Conservation (phyloP, 2,329 filamentous ascomycete genomes). For the Hypoxylon sp. region DNA sequence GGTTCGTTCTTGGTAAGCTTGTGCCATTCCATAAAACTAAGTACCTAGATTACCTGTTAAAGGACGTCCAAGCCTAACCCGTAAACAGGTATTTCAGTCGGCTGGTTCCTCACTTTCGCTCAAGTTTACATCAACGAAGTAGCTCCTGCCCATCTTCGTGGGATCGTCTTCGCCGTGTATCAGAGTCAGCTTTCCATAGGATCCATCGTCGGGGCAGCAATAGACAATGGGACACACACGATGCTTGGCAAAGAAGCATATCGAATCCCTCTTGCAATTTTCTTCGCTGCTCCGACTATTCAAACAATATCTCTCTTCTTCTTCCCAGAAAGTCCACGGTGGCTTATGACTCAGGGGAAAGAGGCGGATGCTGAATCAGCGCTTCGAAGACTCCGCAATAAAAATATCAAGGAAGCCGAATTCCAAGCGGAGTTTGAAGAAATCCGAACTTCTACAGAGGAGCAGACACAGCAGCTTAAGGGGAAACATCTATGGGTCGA, state of each 20-base stretch:
- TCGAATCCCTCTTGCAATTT: constrained; percentile 52
- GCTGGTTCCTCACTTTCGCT: constrained; percentile 57
- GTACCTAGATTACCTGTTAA: not conserved
- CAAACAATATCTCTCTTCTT: constrained; percentile 53
- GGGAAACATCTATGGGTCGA: constrained; percentile 53
- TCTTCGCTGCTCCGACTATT: constrained; percentile 54
- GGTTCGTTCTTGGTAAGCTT: constrained; percentile 51
- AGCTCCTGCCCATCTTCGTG: constrained; percentile 56
- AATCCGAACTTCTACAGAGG: constrained; percentile 51
- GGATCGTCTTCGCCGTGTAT: constrained; percentile 56
- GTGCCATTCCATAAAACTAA: not conserved
- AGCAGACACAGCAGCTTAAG: constrained; percentile 48
- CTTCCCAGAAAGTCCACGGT: constrained; percentile 58
- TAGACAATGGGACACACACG: constrained; percentile 52
- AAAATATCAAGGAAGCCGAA: constrained; percentile 49
- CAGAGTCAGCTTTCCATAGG: constrained; percentile 54
- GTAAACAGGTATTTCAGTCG: constrained; percentile 53
- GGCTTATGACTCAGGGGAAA: constrained; percentile 57
- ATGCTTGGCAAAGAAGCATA: constrained; percentile 45
- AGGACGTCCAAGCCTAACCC: not conserved
- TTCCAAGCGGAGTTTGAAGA: constrained; percentile 54
- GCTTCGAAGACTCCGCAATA: constrained; percentile 51
- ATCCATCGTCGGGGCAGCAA: constrained; percentile 54
- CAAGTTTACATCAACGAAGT: constrained; percentile 58
- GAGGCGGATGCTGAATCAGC: constrained; percentile 52